Conservation (phyloP, 352 stramenopile species). For the Globisporangium cystogenes region DNA sequence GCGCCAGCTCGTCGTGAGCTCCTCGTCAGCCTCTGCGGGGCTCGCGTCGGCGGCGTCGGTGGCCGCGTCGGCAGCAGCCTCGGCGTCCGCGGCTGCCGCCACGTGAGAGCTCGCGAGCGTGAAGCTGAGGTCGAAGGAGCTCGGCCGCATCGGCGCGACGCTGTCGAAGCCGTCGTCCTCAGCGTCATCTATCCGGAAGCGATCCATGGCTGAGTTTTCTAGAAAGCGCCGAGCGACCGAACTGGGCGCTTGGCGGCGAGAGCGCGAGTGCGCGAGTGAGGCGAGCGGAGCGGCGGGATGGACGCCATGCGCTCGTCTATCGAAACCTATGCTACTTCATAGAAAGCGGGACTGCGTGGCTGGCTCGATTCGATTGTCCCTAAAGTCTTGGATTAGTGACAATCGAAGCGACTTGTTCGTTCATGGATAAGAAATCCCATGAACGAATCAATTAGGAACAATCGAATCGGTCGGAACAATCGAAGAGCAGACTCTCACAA, state of each 20-base stretch:
- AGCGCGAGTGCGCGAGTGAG: slow-evolving; percentile 4
- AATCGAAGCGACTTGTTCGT: too few relatives aligned
- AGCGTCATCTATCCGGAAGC: slow-evolving; percentile 75
- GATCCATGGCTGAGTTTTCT: slow-evolving; percentile 47
- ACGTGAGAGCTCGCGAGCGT: slow-evolving; percentile 54
- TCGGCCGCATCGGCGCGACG: slow-evolving; percentile 81
- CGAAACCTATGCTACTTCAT: too few relatives aligned
- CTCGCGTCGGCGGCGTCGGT: neutral
- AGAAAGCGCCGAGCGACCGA: too few relatives aligned
- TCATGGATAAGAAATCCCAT: too few relatives aligned
- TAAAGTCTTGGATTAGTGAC: too few relatives aligned
- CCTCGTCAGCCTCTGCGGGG: neutral
- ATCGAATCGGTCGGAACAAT: too few relatives aligned
- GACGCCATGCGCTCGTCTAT: neutral
- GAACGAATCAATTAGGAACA: too few relatives aligned
- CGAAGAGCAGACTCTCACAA: too few relatives aligned
- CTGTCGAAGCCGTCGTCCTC: slow-evolving; percentile 67
- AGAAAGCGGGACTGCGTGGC: too few relatives aligned
- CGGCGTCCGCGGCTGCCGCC: slow-evolving; percentile 10
- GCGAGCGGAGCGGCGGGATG: neutral
- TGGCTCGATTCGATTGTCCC: too few relatives aligned
- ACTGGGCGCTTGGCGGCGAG: neutral
- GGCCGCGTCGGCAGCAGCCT: slow-evolving; percentile 16
- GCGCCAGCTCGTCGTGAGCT: slow-evolving; percentile 15
- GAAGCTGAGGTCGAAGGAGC: slow-evolving; percentile 87